These are phyloP conservation scores for Hylodesmum podocarpum DNA, from an alignment of 306 rosid genomes.

Conservation along the genomic window DNA sequence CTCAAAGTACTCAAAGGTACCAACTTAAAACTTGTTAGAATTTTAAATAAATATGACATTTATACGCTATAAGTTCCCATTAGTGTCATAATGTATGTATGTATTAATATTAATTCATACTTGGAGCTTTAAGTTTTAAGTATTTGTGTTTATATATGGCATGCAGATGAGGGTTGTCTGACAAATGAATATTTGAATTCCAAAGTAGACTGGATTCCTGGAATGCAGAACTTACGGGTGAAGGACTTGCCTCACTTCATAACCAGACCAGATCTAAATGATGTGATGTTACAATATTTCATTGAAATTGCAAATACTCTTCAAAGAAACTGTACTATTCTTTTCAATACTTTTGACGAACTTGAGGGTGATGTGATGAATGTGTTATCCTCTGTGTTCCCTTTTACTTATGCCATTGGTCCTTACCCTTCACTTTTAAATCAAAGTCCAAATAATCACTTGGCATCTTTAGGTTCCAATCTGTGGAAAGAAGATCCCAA, in stretches of 20 bases:
- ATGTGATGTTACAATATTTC: neutral
- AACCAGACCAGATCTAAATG: slow-evolving; percentile 24
- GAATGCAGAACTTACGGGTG: neutral
- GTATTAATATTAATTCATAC: neutral
- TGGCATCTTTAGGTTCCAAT: neutral
- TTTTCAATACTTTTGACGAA: neutral
- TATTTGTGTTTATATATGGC: neutral
- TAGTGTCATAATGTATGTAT: too few relatives aligned
- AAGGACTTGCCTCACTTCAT: slow-evolving; percentile 12
- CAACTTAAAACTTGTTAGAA: too few relatives aligned
- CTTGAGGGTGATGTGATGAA: neutral
- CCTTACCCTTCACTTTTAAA: slow-evolving; percentile 6
- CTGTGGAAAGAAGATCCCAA: slow-evolving; percentile 26
- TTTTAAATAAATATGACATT: too few relatives aligned
- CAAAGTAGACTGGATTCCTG: slow-evolving; percentile 19
- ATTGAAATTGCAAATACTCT: neutral
- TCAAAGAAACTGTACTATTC: neutral
- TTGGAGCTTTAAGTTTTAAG: neutral
- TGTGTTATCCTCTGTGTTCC: neutral
- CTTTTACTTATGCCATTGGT: slow-evolving; percentile 18
- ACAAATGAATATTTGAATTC: slow-evolving; percentile 22
- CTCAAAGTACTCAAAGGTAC: slow-evolving; percentile 37
- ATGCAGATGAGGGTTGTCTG: slow-evolving; percentile 14
- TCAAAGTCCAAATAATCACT: slow-evolving; percentile 2
- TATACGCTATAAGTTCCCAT: too few relatives aligned